Percentiles rank a stretch among this genome's conserved stretches.
Conservation (phyloP, 2,329 filamentous ascomycete species). For the Elsinoe fawcettii region DNA sequence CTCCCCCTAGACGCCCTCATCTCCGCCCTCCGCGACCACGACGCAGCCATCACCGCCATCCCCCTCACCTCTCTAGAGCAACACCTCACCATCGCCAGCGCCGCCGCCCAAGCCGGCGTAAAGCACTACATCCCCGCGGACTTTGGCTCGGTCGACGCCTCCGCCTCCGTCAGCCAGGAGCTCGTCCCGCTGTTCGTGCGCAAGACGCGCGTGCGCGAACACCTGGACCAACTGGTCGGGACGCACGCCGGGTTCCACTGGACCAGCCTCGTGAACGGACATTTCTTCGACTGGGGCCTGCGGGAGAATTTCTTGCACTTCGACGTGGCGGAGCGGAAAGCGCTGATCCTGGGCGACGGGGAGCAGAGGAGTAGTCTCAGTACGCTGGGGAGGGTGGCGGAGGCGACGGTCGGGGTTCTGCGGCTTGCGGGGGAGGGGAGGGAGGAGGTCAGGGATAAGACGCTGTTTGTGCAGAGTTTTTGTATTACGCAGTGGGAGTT, state of each 20-base stretch:
- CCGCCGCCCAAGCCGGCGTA: slow-evolving; percentile 52
- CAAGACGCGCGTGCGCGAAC: slow-evolving; percentile 46
- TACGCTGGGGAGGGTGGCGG: slow-evolving; percentile 45
- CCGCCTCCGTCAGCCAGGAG: slow-evolving; percentile 29
- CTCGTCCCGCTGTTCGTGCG: slow-evolving; percentile 45
- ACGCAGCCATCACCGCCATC: slow-evolving; percentile 48
- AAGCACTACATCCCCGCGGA: slow-evolving; percentile 56
- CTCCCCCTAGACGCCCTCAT: slow-evolving; percentile 42
- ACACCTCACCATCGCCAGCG: slow-evolving; percentile 50
- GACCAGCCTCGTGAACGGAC: slow-evolving; percentile 51
- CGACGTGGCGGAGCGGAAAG: slow-evolving; percentile 42
- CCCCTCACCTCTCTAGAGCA: slow-evolving; percentile 35
- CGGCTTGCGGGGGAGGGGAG: slow-evolving; percentile 35
- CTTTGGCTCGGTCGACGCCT: slow-evolving; percentile 41
- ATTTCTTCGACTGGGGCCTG: slow-evolving; percentile 57
- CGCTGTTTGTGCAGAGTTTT: slow-evolving; percentile 52
- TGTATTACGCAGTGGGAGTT: slow-evolving; percentile 52
- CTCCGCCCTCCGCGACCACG: slow-evolving; percentile 46
- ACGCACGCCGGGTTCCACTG: slow-evolving; percentile 45
- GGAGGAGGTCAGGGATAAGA: slow-evolving; percentile 46
- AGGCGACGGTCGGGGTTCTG: slow-evolving; percentile 46
- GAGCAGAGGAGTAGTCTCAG: slow-evolving; percentile 45
- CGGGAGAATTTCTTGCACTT: slow-evolving; percentile 45
- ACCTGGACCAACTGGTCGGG: slow-evolving; percentile 40
- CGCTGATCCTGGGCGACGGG: slow-evolving; percentile 51